phyloP scores from a whole-genome alignment of 2,329 filamentous ascomycete genomes.

The Apiospora aurea region DNA sequence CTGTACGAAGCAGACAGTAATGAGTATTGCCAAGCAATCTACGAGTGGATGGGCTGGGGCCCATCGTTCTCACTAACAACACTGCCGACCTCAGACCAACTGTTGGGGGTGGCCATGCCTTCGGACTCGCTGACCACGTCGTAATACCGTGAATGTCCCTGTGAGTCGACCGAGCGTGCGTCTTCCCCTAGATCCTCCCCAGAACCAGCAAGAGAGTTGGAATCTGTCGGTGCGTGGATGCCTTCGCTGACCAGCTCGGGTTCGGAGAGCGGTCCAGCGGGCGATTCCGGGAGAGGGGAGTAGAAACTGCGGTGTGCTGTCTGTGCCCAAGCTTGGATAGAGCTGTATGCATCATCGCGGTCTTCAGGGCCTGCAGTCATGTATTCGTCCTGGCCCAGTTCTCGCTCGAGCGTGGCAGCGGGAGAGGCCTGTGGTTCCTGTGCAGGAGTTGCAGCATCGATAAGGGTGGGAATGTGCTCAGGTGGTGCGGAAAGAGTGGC shows the following conservation, averaged over 20 bases:
- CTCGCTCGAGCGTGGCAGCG: conserved; percentile 45
- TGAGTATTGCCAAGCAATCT: background rate
- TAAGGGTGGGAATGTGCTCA: conserved; percentile 41
- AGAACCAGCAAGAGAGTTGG: conserved; percentile 60
- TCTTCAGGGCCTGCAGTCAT: conserved; percentile 60
- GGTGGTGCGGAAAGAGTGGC: conserved; percentile 33
- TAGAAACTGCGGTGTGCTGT: conserved; percentile 62
- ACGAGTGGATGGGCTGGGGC: conserved; percentile 20
- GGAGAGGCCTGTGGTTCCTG: conserved; percentile 32
- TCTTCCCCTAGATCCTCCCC: conserved; percentile 57
- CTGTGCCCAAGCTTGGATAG: conserved; percentile 71
- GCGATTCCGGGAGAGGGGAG: conserved; percentile 64
- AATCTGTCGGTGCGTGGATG: conserved; percentile 66
- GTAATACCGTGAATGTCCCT: conserved; percentile 44
- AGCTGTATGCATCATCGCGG: conserved; percentile 59
- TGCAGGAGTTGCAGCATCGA: conserved; percentile 41
- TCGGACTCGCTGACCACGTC: conserved; percentile 68
- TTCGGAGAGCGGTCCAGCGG: conserved; percentile 57
- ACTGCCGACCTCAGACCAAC: conserved; percentile 72
- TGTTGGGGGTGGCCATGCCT: conserved; percentile 65
- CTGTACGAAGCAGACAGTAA: background rate
- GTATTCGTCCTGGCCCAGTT: conserved; percentile 55
- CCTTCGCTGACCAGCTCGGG: conserved; percentile 50
- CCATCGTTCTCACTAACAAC: conserved; percentile 63
- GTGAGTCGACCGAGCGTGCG: conserved; percentile 45